phyloP scores from a whole-genome alignment of 495 filamentous ascomycete genomes.

The Daldinia bambusicola region DNA sequence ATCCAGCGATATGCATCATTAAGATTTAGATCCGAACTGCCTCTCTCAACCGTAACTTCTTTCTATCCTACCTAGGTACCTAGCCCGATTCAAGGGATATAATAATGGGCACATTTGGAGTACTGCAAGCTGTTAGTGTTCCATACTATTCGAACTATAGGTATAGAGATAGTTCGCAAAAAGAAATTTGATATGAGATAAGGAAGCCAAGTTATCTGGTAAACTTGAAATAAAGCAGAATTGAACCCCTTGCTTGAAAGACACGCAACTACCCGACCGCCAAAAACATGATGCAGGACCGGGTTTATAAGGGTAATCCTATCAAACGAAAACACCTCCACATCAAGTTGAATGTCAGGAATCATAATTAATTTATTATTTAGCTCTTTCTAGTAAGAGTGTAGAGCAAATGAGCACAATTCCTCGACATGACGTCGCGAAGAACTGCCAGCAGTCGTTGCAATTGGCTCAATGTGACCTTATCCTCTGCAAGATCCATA shows the following conservation, averaged over 20 bases:
- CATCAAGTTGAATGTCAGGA: too few species aligned
- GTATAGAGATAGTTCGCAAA: too few species aligned
- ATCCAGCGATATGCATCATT: conserved; percentile 15
- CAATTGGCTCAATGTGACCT: conserved; percentile 1
- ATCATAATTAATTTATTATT: not conserved
- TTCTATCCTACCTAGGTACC: not conserved
- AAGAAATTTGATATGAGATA: too few species aligned
- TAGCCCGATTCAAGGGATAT: not conserved
- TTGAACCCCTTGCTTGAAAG: too few species aligned
- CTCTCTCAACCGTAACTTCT: not conserved
- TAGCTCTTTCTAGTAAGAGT: conserved; percentile 4
- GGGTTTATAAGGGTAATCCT: not conserved
- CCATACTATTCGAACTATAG: too few species aligned
- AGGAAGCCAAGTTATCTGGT: too few species aligned
- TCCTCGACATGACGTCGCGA: conserved; percentile 5
- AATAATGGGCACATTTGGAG: not conserved
- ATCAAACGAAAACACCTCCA: not conserved
- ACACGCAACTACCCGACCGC: too few species aligned
- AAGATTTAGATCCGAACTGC: conserved; percentile 31
- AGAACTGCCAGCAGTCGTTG: conserved; percentile 10
- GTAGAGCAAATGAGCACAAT: conserved; percentile 8
- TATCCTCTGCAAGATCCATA: conserved; percentile 22
- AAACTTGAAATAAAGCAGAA: too few species aligned
- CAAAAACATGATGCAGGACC: too few species aligned
- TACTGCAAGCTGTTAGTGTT: too few species aligned